phyloP scores from a whole-genome alignment of 306 rosid genomes.

The Ormosia emarginata region DNA sequence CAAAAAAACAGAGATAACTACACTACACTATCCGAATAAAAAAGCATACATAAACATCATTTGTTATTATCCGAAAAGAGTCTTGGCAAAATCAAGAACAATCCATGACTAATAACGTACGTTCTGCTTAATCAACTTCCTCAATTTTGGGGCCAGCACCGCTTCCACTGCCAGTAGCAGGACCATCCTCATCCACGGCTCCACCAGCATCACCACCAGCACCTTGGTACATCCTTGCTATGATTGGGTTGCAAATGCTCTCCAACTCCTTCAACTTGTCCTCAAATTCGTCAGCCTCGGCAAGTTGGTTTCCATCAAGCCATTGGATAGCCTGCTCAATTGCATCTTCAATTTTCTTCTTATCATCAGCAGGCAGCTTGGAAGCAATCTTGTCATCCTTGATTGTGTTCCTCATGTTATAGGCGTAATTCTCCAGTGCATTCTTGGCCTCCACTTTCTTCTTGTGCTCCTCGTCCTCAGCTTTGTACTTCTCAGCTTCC shows the following conservation, averaged over 20 bases:
- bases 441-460: slow-evolving; percentile 59
- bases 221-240: slow-evolving; percentile 56
- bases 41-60: not conserved
- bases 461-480: slow-evolving; percentile 54
- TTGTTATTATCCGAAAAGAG: not conserved
- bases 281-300: slow-evolving; percentile 47
- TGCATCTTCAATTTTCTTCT: slow-evolving; percentile 60
- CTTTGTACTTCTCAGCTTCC: slow-evolving; percentile 52
- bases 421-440: slow-evolving; percentile 46
- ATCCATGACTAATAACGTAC: no score
- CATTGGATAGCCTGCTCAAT: slow-evolving; percentile 50
- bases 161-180: slow-evolving; percentile 35
- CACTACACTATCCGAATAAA: not conserved
- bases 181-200: slow-evolving; percentile 54
- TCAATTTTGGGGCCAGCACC: slow-evolving; percentile 57
- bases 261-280: slow-evolving; percentile 60
- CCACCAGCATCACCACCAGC: slow-evolving; percentile 43
- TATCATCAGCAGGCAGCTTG: slow-evolving; percentile 43
- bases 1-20: not conserved
- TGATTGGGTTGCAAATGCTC: slow-evolving; percentile 55
- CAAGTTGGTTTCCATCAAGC: slow-evolving; percentile 59
- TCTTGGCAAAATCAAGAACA: not conserved
- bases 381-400: slow-evolving; percentile 57
- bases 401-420: slow-evolving; percentile 58
- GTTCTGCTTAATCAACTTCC: slow-evolving; percentile 38